Evolutionary conservation across 306 rosid genomes (phyloP), one percentile per base, ranked within the genome.

Genomic region (Prinsepia uniflora): DNA sequence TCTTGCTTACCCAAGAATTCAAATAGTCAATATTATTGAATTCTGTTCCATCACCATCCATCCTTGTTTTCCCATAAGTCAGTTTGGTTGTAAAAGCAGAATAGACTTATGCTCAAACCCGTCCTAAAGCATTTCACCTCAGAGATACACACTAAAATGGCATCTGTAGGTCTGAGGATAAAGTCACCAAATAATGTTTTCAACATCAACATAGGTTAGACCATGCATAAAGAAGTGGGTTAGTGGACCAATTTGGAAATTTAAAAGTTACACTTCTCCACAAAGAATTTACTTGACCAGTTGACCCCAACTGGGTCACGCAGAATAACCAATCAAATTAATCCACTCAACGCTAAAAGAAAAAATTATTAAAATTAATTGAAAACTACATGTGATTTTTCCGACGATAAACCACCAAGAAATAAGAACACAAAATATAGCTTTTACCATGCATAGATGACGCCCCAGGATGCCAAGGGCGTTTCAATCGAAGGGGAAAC

Each of bases 381-480:
- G 18, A 58, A 58, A 58, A 58, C 17, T 3, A 10, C 42, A 58
- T 30, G 36, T 60, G 3, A 30, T 9, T 7, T 60, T 60, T 60
- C 42, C 36, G 30, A 71, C 17, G 57, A 45, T 5, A 46, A 8
- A 34, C 4, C 58, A 47, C 14, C 65, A 54, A 43, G 43, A 39
- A 65, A 66, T 67, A 36, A n/a, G 5, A 56, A 15, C 15, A 44
- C 58, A 54, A 62, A 71, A 47, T 49, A 63, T 56, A 63, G 48
- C 55, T 65, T 53, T 71, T 88, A 91, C 97, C 96, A 59, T 78
- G 86, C 67, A 85, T 66, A 72, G 88, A 83, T 17, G 97, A 83
- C 57, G 88, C 81, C 80, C 97, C 90, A 30, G 92, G 96, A 86
- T 83, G 85, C 96, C 96, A 91, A 50, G 97, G 97, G 14, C 96